Percentiles rank a stretch among this genome's conserved stretches.
These are phyloP conservation scores for Saccharomycodes ludwigii DNA, from an alignment of 805 yeast species.

Conservation along the genomic window DNA sequence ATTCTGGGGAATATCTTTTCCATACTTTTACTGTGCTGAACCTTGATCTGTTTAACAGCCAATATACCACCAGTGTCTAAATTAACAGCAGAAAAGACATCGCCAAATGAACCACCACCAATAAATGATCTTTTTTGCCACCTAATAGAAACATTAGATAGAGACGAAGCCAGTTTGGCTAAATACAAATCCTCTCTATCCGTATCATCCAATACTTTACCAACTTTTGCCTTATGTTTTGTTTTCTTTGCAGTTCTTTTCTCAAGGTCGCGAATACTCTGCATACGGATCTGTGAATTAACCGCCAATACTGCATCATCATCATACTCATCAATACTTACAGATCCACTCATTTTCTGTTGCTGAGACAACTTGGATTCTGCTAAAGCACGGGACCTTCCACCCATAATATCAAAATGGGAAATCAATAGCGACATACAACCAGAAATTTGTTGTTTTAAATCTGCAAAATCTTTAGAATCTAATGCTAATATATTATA, in stretches of 20 bases:
- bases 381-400: constrained; percentile 58
- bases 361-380: constrained; percentile 33
- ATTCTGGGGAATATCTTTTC: constrained; percentile 77
- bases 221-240: constrained; percentile 39
- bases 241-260: constrained; percentile 29
- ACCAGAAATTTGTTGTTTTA: constrained; percentile 79
- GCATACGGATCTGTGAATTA: constrained; percentile 56
- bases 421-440: constrained; percentile 89
- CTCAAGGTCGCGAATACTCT: constrained; percentile 54
- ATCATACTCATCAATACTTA: constrained; percentile 33
- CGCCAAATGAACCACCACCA: constrained; percentile 95
- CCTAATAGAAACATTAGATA: constrained; percentile 80
- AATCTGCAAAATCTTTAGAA: constrained; percentile 58
- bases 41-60: constrained; percentile 92
- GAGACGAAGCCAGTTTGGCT: constrained; percentile 75
- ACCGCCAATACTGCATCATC: constrained; percentile 42
- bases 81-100: constrained; percentile 84
- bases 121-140: constrained; percentile 94
- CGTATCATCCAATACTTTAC: constrained; percentile 79
- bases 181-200: constrained; percentile 82
- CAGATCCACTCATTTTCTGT: constrained; percentile 17
- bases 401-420: constrained; percentile 97
- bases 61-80: constrained; percentile 90
- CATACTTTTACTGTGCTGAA: constrained; percentile 79
- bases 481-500: constrained; percentile 73